Base-by-base conservation (phyloP, 2,329 filamentous ascomycete species). In the Xylariaceae sp. region DNA sequence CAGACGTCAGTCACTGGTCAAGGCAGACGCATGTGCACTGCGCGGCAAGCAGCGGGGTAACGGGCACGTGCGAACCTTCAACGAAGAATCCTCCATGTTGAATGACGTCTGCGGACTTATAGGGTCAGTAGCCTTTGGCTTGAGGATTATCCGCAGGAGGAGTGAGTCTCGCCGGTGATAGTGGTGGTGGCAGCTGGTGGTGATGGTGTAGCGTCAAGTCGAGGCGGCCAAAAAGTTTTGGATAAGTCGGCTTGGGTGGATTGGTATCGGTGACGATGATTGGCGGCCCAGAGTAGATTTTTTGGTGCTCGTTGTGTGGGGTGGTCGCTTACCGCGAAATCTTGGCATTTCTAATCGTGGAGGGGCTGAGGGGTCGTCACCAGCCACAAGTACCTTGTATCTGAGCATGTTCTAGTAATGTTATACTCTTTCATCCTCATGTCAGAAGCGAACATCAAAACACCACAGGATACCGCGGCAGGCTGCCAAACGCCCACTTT, bases 51-150 rank as follows among this genome's bases (percentile, higher is more conserved):
- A 22, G 31, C 33, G 5, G 27, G 35, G 30, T 39, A n/a, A n/a
- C n/a, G n/a, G n/a, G n/a, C n/a, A n/a, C n/a, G 32, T 45, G 65
- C 64, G 47, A 57, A 68, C 65, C 62, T 68, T 64, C 46, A 69
- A 53, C 45, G 63, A 61, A 36, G 61, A 56, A 33, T 68, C 64
- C 43, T 57, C 58, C 65, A 68, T 68, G 29, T 37, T 53, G 37
- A n/a, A 8, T 23, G 21, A 8, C 8, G n/a, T 8, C n/a, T 8
- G 21, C n/a, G 21, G 21, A 23, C 21, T 8, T 8, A n/a, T 23
- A 23, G 21, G 8, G 21, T 8, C 8, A 26, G 24, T 12, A 12
- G 6, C 7, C n/a, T 6, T 26, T n/a, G 12, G 24, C 5, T 5
- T n/a, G 24, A 26, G 24, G 24, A 26, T 11, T 12, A 23, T 7